Conservation (phyloP, 495 filamentous ascomycete genomes). For the Coniosporium apollinis region DNA sequence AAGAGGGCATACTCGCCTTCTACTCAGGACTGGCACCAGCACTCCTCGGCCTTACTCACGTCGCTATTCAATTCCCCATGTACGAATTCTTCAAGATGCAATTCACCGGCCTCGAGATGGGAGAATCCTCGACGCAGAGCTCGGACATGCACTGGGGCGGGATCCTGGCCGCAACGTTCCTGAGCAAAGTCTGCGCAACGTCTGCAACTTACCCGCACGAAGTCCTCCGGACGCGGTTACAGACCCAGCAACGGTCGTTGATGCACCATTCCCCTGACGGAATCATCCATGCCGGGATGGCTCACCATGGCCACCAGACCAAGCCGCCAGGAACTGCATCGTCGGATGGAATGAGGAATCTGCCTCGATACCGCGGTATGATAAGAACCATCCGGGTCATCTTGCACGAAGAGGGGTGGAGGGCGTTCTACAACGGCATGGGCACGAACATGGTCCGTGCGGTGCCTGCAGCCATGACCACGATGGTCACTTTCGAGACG, state of each 20-base stretch:
- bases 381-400: conserved; percentile 74
- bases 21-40: conserved; percentile 92
- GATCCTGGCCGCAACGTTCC: conserved; percentile 72
- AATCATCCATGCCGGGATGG: conserved; percentile 1
- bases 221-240: conserved; percentile 75
- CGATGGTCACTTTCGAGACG: conserved; percentile 93
- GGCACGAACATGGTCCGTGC: conserved; percentile 95
- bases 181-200: conserved; percentile 89
- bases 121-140: conserved; percentile 39
- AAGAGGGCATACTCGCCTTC: conserved; percentile 76
- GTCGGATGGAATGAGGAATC: conserved; percentile 38
- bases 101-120: conserved; percentile 78
- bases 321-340: conserved; percentile 34
- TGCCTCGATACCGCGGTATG: conserved; percentile 65
- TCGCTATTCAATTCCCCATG: conserved; percentile 92
- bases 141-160: conserved; percentile 50
- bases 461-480: conserved; percentile 87
- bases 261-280: conserved; percentile 13
- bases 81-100: conserved; percentile 87
- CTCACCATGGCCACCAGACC: conserved; percentile 45
- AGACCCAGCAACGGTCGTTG: conserved; percentile 59
- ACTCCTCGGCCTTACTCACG: conserved; percentile 80
- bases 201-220: conserved; percentile 96
- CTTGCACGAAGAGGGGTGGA: conserved; percentile 81
- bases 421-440: conserved; percentile 93